Conservation (phyloP, 352 stramenopile genomes). For the Pseudoperonospora humuli region DNA sequence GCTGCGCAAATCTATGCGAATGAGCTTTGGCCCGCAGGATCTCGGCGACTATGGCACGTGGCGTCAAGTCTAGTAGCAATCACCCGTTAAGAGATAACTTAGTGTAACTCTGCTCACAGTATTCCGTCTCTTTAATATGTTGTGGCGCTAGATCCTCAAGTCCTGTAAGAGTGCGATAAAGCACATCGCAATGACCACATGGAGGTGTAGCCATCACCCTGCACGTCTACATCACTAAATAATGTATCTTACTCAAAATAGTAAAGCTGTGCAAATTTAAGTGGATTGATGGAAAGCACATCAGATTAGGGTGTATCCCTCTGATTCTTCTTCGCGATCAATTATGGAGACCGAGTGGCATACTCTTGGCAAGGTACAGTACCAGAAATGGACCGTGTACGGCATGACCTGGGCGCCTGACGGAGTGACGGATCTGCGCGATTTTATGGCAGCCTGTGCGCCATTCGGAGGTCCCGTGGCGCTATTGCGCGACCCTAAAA, state of each 20-base stretch:
- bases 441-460: conserved; percentile 50
- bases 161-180: too few species aligned
- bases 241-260: too few species aligned
- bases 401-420: conserved; percentile 48
- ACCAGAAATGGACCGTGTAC: conserved; percentile 79
- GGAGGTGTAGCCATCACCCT: too few species aligned
- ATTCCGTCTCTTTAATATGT: too few species aligned
- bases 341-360: conserved; percentile 77
- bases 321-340: not conserved
- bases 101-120: too few species aligned
- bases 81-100: too few species aligned
- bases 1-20: conserved; percentile 38
- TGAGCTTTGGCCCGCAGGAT: conserved; percentile 40
- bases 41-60: conserved; percentile 37
- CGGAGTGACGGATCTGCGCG: conserved; percentile 52
- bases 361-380: conserved; percentile 79
- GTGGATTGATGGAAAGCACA: too few species aligned
- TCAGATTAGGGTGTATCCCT: too few species aligned
- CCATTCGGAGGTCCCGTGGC: conserved; percentile 66
- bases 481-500: conserved; percentile 67
- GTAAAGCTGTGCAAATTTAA: too few species aligned
- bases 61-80: conserved; percentile 29
- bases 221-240: too few species aligned
- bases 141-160: too few species aligned
- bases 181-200: too few species aligned